A percentile compares a stretch with the other conserved stretches of the same genome.
Evolutionary conservation across 2,329 filamentous ascomycete genomes (phyloP).

Genomic region (Penicillium crustosum): DNA sequence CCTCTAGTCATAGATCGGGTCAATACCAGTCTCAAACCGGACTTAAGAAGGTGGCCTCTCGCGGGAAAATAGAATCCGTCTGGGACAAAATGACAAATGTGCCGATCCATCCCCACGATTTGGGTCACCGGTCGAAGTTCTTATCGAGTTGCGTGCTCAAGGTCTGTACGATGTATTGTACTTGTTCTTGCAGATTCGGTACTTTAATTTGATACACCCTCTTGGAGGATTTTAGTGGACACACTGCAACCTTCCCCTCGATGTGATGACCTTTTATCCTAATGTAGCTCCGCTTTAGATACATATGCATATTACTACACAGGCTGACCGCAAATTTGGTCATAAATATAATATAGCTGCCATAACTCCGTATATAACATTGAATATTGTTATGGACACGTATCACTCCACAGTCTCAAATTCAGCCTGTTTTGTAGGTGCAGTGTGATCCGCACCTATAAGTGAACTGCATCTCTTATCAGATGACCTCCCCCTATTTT

Average conservation of each 20-base stretch:
- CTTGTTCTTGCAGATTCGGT: not conserved
- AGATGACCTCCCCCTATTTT: constrained; percentile 16
- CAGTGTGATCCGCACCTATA: constrained; percentile 12
- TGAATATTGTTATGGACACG: not conserved
- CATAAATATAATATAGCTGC: not conserved
- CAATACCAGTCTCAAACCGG: constrained; percentile 12
- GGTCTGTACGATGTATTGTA: constrained; percentile 6
- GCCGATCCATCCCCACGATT: constrained; percentile 38
- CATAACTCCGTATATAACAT: not conserved
- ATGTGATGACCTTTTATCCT: not conserved
- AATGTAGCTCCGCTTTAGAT: constrained; percentile 9
- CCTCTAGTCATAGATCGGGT: constrained; percentile 21
- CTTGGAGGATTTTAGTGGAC: not conserved
- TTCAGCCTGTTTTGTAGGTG: constrained; percentile 21
- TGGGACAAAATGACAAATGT: constrained; percentile 35
- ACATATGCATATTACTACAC: not conserved
- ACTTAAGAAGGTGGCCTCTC: constrained; percentile 6
- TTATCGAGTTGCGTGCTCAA: constrained; percentile 17
- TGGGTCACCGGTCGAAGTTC: constrained; percentile 29
- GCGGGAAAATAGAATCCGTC: constrained; percentile 42
- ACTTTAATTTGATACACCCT: not conserved
- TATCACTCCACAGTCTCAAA: constrained; percentile 10
- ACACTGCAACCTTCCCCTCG: constrained; percentile 8
- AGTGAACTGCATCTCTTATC: constrained; percentile 9
- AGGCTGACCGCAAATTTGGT: constrained; percentile 9